Conservation (phyloP, 2,329 filamentous ascomycete genomes). For the Exophiala dermatitidis region DNA sequence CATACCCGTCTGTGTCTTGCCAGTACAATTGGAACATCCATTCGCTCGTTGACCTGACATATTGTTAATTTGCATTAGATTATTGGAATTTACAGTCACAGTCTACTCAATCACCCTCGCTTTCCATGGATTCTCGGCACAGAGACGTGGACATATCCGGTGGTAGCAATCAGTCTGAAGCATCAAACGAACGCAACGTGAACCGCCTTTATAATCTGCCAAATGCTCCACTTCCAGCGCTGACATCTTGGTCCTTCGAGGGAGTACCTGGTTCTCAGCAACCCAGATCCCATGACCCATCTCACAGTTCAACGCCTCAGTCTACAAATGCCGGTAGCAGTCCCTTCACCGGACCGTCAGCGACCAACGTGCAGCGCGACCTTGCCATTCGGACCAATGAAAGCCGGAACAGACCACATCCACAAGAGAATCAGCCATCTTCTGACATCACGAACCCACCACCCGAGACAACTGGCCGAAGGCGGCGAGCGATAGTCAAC, state of each 20-base stretch:
- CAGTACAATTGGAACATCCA: constrained; percentile 1
- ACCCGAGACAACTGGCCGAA: not conserved
- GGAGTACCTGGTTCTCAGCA: not conserved
- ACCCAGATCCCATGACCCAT: not conserved
- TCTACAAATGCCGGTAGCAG: not conserved
- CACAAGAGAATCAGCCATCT: not conserved
- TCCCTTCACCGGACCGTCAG: not conserved
- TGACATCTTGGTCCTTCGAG: constrained; percentile 7
- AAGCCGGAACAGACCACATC: too few species aligned
- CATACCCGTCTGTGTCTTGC: not conserved
- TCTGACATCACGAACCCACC: not conserved
- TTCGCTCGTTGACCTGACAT: constrained; percentile 11
- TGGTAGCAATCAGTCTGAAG: not conserved
- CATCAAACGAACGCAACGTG: constrained; percentile 5
- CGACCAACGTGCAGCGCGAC: not conserved
- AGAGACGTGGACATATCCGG: not conserved
- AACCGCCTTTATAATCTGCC: not conserved
- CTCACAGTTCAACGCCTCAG: not conserved
- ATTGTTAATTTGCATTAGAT: constrained; percentile 22
- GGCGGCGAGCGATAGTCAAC: constrained; percentile 9
- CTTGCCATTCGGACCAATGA: too few species aligned
- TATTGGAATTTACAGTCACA: constrained; percentile 20
- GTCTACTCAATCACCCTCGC: constrained; percentile 4
- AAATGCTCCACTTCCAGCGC: not conserved
- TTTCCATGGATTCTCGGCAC: not conserved